Base-by-base conservation (phyloP, 257 asterid genomes). In the Linderniella brevidens region DNA sequence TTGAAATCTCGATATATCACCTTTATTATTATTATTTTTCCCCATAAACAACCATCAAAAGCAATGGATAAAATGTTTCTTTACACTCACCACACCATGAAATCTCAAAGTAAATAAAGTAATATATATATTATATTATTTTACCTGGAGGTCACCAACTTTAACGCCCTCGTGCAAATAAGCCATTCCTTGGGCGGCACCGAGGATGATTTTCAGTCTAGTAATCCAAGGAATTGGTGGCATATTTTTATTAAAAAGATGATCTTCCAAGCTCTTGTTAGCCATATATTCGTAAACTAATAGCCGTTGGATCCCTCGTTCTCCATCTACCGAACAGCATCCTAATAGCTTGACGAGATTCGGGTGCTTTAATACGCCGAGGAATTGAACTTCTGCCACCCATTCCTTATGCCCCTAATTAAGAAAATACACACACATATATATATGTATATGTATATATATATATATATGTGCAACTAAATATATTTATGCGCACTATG, bases 301-400 rank as follows among this genome's bases (percentile, higher is more conserved):
- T 48, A 87, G 70, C 35, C 94, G 76, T 19, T 87, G 93, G 57
- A 79, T 82, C 54, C 97, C 97, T 61, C 97, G 58, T 65, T 87
- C 97, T 32, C 93, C 93, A 60, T 87, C 93, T 47, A 58, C 58
- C 5, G 92, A 70, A 65, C 97, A 87, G 63, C 79, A 87, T 59
- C 97, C 97, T 44, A 82, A 60, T 55, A 86, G 97, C 58, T 86
- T 86, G 40, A 86, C 97, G 19, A 86, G 87, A 64, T 75, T 75
- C 15, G 85, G 93, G 63, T 86, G 97, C 58, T 79, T 78, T 5
- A 86, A 54, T 37, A 79, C 94, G 56, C 94, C 93, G 17, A 86
- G 97, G 58, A 79, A 82, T 53, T 82, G 97, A 41, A 86, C 94
- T 60, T 87, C 97, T 7, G 95, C 84, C 47, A 87, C 60, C 97